phyloP scores from a whole-genome alignment of 441 rosid species.

The Sinapis alba region DNA sequence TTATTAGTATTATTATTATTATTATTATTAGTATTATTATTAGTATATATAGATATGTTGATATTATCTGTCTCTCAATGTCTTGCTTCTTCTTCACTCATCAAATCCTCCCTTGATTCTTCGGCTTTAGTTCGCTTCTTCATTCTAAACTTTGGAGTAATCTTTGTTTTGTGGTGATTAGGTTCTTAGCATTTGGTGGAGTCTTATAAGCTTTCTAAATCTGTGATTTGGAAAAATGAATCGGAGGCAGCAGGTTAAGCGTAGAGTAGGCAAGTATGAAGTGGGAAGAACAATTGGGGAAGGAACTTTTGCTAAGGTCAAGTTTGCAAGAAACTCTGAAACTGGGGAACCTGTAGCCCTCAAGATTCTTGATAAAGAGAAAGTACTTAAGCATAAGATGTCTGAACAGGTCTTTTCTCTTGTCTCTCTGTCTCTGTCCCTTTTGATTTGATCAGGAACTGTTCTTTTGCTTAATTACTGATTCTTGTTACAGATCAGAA shows the following conservation, averaged over 20 bases:
- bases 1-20: neutral
- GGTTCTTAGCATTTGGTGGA: neutral
- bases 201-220: neutral
- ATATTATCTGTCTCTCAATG: neutral
- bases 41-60: neutral
- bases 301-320: slow-evolving; percentile 96
- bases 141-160: neutral
- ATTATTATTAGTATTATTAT: neutral
- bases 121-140: neutral
- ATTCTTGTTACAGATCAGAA: slow-evolving; percentile 60
- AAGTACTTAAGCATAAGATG: slow-evolving; percentile 96
- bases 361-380: slow-evolving; percentile 96
- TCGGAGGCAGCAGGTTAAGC: slow-evolving; percentile 57
- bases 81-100: neutral
- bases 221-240: slow-evolving; percentile 19
- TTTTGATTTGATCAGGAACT: neutral
- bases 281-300: slow-evolving; percentile 97
- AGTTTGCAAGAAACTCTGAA: slow-evolving; percentile 88
- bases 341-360: slow-evolving; percentile 86
- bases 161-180: neutral
- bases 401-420: slow-evolving; percentile 73
- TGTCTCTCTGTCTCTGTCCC: neutral
- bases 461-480: slow-evolving; percentile 14
- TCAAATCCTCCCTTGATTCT: neutral
- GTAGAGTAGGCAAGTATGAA: slow-evolving; percentile 87